phyloP scores from a whole-genome alignment of 768 basidiomycete genomes.

The Trametes coccinea region DNA sequence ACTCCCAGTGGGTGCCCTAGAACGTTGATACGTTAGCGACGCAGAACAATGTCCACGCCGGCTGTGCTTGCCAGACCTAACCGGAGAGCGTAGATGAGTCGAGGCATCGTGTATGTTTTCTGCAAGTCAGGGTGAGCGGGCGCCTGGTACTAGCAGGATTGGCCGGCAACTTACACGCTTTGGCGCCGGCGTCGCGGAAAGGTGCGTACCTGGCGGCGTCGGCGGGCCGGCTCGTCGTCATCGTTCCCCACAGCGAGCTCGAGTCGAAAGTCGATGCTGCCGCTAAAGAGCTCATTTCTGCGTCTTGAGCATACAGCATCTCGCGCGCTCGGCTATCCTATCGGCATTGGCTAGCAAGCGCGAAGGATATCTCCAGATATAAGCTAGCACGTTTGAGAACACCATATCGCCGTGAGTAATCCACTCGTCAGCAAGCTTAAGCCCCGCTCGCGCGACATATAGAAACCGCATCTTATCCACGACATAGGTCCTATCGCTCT shows the following conservation, averaged over 20 bases:
- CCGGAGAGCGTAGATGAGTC: neutral
- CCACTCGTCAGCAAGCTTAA: slow-evolving; percentile 11
- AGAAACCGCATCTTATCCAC: neutral
- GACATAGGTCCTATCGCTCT: neutral
- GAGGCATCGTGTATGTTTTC: slow-evolving; percentile 3
- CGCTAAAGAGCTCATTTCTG: neutral
- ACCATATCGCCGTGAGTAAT: slow-evolving; percentile 8
- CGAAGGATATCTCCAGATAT: too few relatives aligned
- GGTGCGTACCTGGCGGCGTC: neutral
- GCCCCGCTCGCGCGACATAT: neutral
- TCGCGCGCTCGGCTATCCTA: neutral
- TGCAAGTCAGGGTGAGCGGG: neutral
- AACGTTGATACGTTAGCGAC: slow-evolving; percentile 12
- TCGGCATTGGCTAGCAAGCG: neutral
- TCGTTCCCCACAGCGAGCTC: slow-evolving; percentile 5
- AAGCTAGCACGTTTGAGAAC: too few relatives aligned
- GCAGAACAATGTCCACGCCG: neutral
- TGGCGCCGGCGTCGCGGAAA: neutral
- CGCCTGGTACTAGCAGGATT: too few relatives aligned
- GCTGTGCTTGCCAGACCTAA: neutral
- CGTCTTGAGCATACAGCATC: neutral
- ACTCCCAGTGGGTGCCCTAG: slow-evolving; percentile 17
- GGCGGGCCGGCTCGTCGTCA: slow-evolving; percentile 4
- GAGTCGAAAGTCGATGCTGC: slow-evolving; percentile 1
- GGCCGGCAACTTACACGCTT: slow-evolving; percentile 6